Evolutionary conservation across 2,329 filamentous ascomycete genomes (phyloP), one percentile per base, ranked within the genome.

Genomic region (Fusarium paranaense): DNA sequence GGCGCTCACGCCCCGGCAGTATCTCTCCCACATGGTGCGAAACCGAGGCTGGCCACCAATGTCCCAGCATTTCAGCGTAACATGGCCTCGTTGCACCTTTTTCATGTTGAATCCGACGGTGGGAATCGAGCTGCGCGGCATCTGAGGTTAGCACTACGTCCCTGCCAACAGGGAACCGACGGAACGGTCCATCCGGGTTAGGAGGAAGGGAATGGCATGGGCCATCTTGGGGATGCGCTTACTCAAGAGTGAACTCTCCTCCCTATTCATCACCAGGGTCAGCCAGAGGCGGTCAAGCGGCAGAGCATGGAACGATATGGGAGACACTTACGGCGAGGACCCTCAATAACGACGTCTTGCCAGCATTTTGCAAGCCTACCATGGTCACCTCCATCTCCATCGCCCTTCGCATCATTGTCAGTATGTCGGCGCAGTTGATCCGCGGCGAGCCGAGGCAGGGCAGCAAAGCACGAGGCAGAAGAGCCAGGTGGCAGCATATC

Each of bases 311-410:
- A 40, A 52, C 25, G 32, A 30, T 64, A 62, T n/a, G 37, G 20
- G 56, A 60, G 58, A 64, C 50, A 83, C 96, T 90, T 92, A 99
- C 97, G 87, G 96, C 95, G 79, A 99, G 89, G 79, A 98, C 96
- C 79, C 95, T 91, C 83, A 99, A 88, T 81, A 99, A 85, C 72
- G 96, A 98, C 42, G 97, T 98, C 87, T 99, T 99, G 81, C 97
- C 97, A 69, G 97, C 97, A 86, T 98, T 98, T 83, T 99, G 97
- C 81, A 99, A 87, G 27, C 97, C 97, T 83, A 99, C 96, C 93
- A 99, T 97, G 78, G 97, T 98, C 82, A 99, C 96, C 86, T 99
- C 97, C 95, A 99, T 98, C 87, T 99, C 97, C 76, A 95, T 97
- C 78, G 96, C 95, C 97, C 96, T 98, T 76, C 71, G 67, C 61